Percentiles rank a stretch among this genome's conserved stretches.
Conservation (phyloP, 2,329 filamentous ascomycete genomes). For the Clarireedia monteithiana region DNA sequence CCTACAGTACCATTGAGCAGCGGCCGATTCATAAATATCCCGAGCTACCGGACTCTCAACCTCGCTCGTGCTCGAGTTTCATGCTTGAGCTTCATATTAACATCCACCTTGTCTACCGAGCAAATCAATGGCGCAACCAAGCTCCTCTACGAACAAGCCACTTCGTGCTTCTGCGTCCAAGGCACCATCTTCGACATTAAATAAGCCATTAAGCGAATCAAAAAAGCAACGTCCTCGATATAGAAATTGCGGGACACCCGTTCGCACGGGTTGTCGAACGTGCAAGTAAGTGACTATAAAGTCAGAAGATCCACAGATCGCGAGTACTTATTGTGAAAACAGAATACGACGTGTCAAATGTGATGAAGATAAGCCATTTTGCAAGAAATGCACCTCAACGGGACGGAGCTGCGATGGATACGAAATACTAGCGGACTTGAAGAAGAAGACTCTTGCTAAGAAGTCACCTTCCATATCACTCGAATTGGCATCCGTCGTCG, state of each 20-base stretch:
- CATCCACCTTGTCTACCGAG: no score
- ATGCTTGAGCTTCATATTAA: no score
- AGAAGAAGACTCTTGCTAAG: neutral
- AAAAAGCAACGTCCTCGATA: constrained; percentile 22
- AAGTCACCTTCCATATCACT: neutral
- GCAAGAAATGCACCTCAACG: constrained; percentile 25
- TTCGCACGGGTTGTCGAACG: constrained; percentile 23
- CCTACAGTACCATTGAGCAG: no score
- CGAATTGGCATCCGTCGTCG: neutral
- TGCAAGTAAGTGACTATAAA: constrained; percentile 22
- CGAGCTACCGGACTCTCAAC: no score
- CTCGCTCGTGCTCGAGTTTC: no score
- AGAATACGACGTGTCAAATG: constrained; percentile 28
- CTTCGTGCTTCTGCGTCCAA: neutral
- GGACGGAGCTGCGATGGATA: constrained; percentile 28
- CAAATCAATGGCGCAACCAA: neutral
- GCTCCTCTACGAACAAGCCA: neutral
- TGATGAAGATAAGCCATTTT: constrained; percentile 26
- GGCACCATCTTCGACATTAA: neutral
- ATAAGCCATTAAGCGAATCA: neutral
- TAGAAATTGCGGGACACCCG: constrained; percentile 25
- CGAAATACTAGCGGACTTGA: constrained; percentile 6
- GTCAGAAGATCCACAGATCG: no score
- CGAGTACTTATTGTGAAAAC: constrained; percentile 2
- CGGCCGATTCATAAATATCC: no score